A percentile compares a stretch with the other conserved stretches of the same genome.
Conservation (phyloP, 2,329 filamentous ascomycete species). For the Neofusicoccum cordaticola region DNA sequence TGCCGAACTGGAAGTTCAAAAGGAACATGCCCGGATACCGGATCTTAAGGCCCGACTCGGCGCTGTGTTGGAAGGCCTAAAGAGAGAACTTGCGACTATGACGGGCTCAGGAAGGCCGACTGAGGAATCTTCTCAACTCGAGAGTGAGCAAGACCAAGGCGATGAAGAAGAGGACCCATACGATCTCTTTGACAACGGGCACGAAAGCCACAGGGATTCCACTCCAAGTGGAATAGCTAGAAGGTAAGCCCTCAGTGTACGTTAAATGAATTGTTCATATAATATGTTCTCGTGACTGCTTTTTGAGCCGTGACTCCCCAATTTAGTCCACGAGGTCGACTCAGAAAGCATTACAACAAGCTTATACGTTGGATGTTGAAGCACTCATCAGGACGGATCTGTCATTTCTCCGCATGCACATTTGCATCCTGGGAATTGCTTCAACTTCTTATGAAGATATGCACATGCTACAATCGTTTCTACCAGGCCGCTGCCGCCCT, state of each 20-base stretch:
- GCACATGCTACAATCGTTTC: too few species aligned
- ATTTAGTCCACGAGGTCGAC: too few species aligned
- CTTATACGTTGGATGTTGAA: too few species aligned
- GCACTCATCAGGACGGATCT: too few species aligned
- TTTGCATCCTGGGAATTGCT: too few species aligned
- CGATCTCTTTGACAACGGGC: background rate
- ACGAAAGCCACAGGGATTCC: background rate
- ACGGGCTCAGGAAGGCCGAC: background rate
- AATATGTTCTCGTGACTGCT: too few species aligned
- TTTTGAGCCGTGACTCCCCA: too few species aligned
- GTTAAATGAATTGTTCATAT: too few species aligned
- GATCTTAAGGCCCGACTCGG: slow-evolving; percentile 33
- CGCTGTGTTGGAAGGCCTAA: slow-evolving; percentile 30
- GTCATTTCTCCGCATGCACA: too few species aligned
- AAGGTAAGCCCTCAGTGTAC: background rate
- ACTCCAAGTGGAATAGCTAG: background rate
- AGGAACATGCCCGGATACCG: slow-evolving; percentile 33
- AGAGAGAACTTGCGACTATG: slow-evolving; percentile 27
- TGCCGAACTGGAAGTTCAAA: slow-evolving; percentile 33
- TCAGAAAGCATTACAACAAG: too few species aligned
- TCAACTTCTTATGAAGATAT: too few species aligned
- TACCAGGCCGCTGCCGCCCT: too few species aligned
- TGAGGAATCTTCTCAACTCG: slow-evolving; percentile 5
- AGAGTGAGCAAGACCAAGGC: background rate
- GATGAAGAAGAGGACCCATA: background rate